These are phyloP conservation scores for Aspergillus conjunctus DNA, from an alignment of 495 filamentous ascomycete species.

Conservation along the genomic window DNA sequence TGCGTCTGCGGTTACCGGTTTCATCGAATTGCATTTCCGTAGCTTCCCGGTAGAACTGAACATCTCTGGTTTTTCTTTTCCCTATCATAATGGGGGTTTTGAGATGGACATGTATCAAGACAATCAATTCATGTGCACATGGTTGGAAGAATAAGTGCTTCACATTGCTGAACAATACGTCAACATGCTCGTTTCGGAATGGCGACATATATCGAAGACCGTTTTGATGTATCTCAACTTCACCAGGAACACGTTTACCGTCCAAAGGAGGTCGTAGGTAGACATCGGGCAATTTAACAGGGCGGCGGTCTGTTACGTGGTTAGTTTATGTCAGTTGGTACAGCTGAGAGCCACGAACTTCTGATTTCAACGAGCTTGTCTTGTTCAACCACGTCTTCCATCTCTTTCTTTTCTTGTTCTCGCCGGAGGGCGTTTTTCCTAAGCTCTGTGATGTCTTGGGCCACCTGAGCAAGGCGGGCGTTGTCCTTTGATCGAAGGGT, in stretches of 20 bases:
- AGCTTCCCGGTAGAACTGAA: constrained; percentile 97
- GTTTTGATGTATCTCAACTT: constrained; percentile 97
- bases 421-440: constrained; percentile 86
- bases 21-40: constrained; percentile 99
- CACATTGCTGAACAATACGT: constrained; percentile 97
- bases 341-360: constrained; percentile 55
- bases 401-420: constrained; percentile 98
- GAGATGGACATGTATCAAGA: constrained; percentile 96
- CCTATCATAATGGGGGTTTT: constrained; percentile 98
- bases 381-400: constrained; percentile 99
- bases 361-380: constrained; percentile 92
- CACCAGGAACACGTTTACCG: constrained; percentile 91
- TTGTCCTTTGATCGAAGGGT: constrained; percentile 91
- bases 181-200: constrained; percentile 80
- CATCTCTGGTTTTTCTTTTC: constrained; percentile 97
- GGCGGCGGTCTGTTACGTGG: constrained; percentile 69
- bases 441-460: constrained; percentile 87
- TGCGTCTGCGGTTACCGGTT: constrained; percentile 95
- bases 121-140: constrained; percentile 91
- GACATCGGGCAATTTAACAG: constrained; percentile 82
- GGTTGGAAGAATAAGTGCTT: constrained; percentile 99
- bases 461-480: constrained; percentile 83
- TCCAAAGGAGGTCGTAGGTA: constrained; percentile 94
- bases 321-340: constrained; percentile 14
- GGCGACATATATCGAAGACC: constrained; percentile 95